Evolutionary conservation across 371 early-diverging fungal species (phyloP), one percentile per base, ranked within the genome.

Genomic region (Amoeboaphelidium protococcarum): DNA sequence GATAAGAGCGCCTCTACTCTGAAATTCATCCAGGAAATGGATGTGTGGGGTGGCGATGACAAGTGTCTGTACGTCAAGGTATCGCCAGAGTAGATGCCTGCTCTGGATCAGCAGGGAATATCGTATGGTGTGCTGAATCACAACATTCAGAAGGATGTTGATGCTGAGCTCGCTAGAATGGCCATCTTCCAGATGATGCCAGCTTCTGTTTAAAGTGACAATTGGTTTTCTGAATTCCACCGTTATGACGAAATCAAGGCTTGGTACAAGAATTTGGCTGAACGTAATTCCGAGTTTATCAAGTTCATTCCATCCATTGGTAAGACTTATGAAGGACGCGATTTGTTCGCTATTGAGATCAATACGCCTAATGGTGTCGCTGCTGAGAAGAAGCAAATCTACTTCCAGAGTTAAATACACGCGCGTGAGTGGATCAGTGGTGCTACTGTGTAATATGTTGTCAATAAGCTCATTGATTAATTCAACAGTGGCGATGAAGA

Each of bases 391-490:
- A 60, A 62, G 49, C 65, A 67, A 52, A 52, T 69, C 26, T 69
- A 63, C 60, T 64, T 62, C 57, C 66, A 73, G 49, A 58, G 55
- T 23, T 51, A n/a, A 16, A 37, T 53, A 4, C 74, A 71, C 57
- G 74, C 74, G 20, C 62, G 74, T 6, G 74, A 73, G 46, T 73
- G 71, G 71, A 63, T 68, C 45, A 58, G 62, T 20, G 65, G 55
- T 6, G 52, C 66, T 3, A 60, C 62, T 41, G 59, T 62, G 13
- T 61, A 64, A 51, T 73, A 61, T 53, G 45, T 71, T n/a, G 59
- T 60, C 4, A 55, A 67, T 51, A 52, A 58, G 25, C 51, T 69
- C 22, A 20, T 62, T 1, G 49, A 46, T 24, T 46, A 54, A 25
- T 65, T n/a, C n/a, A n/a, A 68, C 47, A 66, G 55, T 40, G 51